Conservation (phyloP, 495 filamentous ascomycete species). For the Annulohypoxylon maeteangense region DNA sequence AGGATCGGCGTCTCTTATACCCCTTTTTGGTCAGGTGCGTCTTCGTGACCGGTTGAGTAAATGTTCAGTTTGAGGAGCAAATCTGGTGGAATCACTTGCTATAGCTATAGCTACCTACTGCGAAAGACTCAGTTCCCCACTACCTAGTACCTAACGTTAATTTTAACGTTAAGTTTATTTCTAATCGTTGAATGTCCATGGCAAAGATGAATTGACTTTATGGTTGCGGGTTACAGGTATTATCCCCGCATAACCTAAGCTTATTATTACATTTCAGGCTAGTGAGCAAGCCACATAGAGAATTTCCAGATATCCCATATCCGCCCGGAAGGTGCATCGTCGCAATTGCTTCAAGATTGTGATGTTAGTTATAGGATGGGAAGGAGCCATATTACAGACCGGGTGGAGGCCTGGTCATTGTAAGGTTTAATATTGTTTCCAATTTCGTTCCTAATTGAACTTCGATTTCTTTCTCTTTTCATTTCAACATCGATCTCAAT, state of each 20-base stretch:
- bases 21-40: neutral
- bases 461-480: slow-evolving; percentile 4
- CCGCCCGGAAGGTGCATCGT: neutral
- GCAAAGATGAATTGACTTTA: neutral
- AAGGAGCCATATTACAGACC: slow-evolving; percentile 2
- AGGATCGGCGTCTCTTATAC: neutral
- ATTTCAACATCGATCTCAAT: neutral
- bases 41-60: neutral
- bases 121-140: too few species aligned
- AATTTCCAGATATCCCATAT: neutral
- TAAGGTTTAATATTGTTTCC: neutral
- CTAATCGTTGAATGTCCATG: neutral
- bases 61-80: neutral
- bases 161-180: neutral
- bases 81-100: neutral
- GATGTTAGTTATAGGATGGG: neutral
- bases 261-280: neutral
- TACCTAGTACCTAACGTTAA: too few species aligned
- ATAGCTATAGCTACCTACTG: neutral
- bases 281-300: neutral
- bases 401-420: slow-evolving; percentile 1
- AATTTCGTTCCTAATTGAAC: neutral
- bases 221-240: neutral
- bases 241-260: neutral
- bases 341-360: slow-evolving; percentile 2